Base-by-base conservation (phyloP, 2,329 filamentous ascomycete species). In the Diaporthe batatas region DNA sequence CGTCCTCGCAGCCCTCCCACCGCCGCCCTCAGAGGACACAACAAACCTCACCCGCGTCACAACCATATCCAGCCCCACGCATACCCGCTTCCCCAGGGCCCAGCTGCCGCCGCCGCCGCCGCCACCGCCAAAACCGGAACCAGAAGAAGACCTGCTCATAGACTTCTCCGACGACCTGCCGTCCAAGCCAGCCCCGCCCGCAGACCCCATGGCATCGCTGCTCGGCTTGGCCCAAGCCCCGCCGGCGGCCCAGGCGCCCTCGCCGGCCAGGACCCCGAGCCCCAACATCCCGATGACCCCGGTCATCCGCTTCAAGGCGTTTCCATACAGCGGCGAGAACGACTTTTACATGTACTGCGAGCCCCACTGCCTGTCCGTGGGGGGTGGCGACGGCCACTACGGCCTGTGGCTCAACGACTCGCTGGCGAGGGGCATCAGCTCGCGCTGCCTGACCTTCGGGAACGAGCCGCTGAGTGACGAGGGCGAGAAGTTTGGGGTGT, bases 281-380 rank as follows among this genome's bases (percentile, higher is more conserved):
- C 23, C 32, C 58, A 62, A 47, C 34, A 36, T 68, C 39, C 78
- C 79, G 34, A 90, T 91, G 5, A 89, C 91, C 6, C 93, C 96
- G 75, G 88, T 91, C 34, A 94, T 98, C 77, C 91, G 96, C 25
- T 99, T 99, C 88, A 98, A 98, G 83, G 96, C 96, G 0, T 99
- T 98, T 78, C 95, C 96, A 0, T 98, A 98, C 80, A 97, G 93
- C 72, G 96, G 96, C 6, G 90, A 97, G 53, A 98, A 99, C 81
- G 96, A 98, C 82, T 99, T 97, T 81, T 94, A 96, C 85, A 96
- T 98, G 77, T 93, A 97, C 79, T 98, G 96, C 83, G 95, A 98
- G 83, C 87, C 90, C 3, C 90, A 91, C 32, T 98, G 93, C 80
- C 83, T 99, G 18, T 96, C 93, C 78, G 88, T 98, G 25, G 96